These are phyloP conservation scores for Durio zibethinus DNA, from an alignment of 345 rosid species.

Conservation along the genomic window DNA sequence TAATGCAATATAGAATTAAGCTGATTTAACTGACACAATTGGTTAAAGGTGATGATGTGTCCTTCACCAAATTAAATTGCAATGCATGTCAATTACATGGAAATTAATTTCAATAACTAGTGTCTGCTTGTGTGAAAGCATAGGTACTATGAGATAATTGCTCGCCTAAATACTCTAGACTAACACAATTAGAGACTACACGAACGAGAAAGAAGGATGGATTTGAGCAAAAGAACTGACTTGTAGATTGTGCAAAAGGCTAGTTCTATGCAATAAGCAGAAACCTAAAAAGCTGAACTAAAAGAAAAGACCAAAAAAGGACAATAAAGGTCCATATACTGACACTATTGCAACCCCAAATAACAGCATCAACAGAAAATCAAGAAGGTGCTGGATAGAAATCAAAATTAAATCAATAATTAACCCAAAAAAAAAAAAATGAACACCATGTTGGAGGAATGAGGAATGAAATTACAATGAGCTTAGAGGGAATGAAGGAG, in stretches of 20 bases:
- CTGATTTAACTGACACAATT: background rate
- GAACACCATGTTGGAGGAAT: background rate
- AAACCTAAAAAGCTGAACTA: background rate
- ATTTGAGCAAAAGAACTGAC: background rate
- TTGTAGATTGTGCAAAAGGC: background rate
- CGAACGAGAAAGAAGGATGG: too few species aligned
- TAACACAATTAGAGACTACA: background rate
- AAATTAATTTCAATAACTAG: background rate
- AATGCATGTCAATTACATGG: background rate
- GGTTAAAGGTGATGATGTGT: background rate
- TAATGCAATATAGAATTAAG: background rate
- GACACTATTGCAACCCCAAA: background rate
- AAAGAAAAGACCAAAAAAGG: background rate
- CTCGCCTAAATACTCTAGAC: background rate
- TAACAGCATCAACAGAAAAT: background rate
- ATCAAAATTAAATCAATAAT: constrained; percentile 4
- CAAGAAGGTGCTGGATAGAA: background rate
- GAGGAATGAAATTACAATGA: background rate
- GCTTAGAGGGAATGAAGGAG: background rate
- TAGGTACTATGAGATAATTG: background rate
- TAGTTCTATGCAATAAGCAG: background rate
- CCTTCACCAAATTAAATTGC: background rate
- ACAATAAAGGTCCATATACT: background rate
- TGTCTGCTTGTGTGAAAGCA: background rate
- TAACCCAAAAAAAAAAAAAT: background rate